phyloP scores from a whole-genome alignment of 1,284 basidiomycete genomes.

The Leccinum huronense region DNA sequence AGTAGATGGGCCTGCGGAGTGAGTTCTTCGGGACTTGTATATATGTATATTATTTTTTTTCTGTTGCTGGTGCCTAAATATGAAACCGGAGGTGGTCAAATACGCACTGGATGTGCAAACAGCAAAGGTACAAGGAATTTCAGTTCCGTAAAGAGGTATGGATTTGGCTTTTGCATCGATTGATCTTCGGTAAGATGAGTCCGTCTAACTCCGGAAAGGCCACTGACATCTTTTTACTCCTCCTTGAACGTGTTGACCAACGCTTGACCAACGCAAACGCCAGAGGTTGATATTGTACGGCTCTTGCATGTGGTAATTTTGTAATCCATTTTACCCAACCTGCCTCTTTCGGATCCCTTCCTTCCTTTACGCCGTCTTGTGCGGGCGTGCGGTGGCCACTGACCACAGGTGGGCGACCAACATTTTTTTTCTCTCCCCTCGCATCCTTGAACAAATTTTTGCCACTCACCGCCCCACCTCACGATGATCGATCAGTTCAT shows the following conservation, averaged over 20 bases:
- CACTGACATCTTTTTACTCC: conserved; percentile 16
- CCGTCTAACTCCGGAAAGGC: conserved; percentile 35
- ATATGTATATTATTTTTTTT: conserved; percentile 7
- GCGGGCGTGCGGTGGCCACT: conserved; percentile 4
- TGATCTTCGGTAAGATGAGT: conserved; percentile 35
- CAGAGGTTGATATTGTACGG: conserved; percentile 22
- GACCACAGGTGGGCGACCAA: background rate
- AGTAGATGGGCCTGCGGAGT: conserved; percentile 28
- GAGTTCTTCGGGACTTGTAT: conserved; percentile 21
- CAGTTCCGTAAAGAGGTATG: conserved; percentile 35
- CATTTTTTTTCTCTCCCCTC: conserved; percentile 10
- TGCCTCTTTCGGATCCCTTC: conserved; percentile 18
- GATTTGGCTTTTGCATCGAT: conserved; percentile 36
- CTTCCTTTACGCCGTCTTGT: conserved; percentile 9
- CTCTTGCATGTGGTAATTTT: conserved; percentile 21
- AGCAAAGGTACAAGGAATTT: conserved; percentile 31
- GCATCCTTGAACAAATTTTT: conserved; percentile 26
- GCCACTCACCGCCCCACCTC: conserved; percentile 1
- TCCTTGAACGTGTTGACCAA: conserved; percentile 12
- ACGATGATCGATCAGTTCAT: conserved; percentile 30
- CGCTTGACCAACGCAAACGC: background rate
- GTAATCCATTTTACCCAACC: conserved; percentile 12
- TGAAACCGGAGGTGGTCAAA: conserved; percentile 16
- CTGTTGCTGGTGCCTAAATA: conserved; percentile 9
- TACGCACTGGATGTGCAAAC: conserved; percentile 16